These are phyloP conservation scores for Lotus japonicus DNA, from an alignment of 306 rosid genomes.

Conservation along the genomic window DNA sequence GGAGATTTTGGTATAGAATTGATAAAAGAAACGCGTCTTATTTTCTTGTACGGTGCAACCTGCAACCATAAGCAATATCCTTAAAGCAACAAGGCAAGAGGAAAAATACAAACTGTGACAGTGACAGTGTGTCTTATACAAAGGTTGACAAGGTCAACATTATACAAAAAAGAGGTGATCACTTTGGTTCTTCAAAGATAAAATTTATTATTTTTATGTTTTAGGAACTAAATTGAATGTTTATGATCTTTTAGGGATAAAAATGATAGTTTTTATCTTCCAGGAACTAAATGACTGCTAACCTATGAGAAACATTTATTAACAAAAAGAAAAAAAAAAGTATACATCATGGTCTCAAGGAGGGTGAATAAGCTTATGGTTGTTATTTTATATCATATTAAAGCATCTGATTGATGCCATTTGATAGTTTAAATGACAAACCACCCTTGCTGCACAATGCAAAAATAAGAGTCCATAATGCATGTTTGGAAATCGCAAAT, in stretches of 20 bases:
- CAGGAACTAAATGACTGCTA: too few species aligned
- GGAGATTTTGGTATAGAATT: slow-evolving; percentile 72
- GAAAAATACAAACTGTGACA: neutral
- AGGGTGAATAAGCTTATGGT: neutral
- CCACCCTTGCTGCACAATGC: neutral
- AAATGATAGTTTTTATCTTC: too few species aligned
- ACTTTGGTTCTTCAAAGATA: too few species aligned
- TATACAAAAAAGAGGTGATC: too few species aligned
- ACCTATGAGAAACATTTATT: too few species aligned
- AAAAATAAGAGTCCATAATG: neutral
- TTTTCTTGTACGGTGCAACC: slow-evolving; percentile 96
- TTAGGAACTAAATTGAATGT: too few species aligned
- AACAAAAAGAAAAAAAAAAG: neutral
- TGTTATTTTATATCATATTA: neutral
- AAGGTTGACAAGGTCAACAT: neutral
- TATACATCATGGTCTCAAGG: too few species aligned
- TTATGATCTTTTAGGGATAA: too few species aligned
- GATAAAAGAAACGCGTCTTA: slow-evolving; percentile 60
- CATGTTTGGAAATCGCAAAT: too few species aligned
- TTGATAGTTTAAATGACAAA: neutral
- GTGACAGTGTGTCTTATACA: neutral
- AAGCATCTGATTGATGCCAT: neutral
- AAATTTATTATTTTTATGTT: too few species aligned
- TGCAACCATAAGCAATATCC: slow-evolving; percentile 22
- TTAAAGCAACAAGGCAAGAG: neutral